Base-by-base conservation (phyloP, 495 filamentous ascomycete genomes). In the Lichina pygmaea region DNA sequence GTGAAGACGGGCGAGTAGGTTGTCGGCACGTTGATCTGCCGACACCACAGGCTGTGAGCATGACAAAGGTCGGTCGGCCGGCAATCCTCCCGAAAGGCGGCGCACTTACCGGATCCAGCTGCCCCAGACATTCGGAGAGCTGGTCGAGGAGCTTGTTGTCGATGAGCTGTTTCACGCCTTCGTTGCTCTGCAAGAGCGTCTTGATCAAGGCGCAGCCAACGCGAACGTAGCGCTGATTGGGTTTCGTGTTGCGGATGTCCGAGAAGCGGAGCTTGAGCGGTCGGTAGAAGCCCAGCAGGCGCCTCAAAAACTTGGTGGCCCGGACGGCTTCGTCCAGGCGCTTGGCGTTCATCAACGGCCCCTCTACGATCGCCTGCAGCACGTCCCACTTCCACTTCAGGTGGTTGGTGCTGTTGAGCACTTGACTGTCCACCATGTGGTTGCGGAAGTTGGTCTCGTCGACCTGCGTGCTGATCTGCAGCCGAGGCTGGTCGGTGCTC, bases 381-480 rank as follows among this genome's bases (percentile, higher is more conserved):
- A 91, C 62, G 51, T 92, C 81, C 89, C 89, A 97, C 52, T 89
- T 83, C 89, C 89, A 97, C 54, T 97, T 97, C 15, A 72, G 63
- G 56, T 75, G 91, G 48, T 91, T 93, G 43, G 78, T 77, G 36
- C 77, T 81, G 44, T 72, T 78, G 43, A 94, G 62, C 6, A 95
- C 81, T 48, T 79, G 72, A 0, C 84, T 92, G 49, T 97, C 91
- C 34, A 94, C 56, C 44, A 97, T 67, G 6, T 85, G 66, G 51
- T 75, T 75, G 39, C 86, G 77, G 58, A 97, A 97, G 11, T 75
- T 76, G 12, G 71, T 72, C 50, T 95, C 91, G 51, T 95, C 89
- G 60, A 93, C 81, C 34, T 77, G 67, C 39, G 77, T 64, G 33
- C 72, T 73, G 32, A 75, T 59, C 52, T 76, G 78, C 68, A 48